Percentiles rank a stretch among this genome's conserved stretches.
Conservation (phyloP, 257 asterid genomes). For the Hygrophila difformis region DNA sequence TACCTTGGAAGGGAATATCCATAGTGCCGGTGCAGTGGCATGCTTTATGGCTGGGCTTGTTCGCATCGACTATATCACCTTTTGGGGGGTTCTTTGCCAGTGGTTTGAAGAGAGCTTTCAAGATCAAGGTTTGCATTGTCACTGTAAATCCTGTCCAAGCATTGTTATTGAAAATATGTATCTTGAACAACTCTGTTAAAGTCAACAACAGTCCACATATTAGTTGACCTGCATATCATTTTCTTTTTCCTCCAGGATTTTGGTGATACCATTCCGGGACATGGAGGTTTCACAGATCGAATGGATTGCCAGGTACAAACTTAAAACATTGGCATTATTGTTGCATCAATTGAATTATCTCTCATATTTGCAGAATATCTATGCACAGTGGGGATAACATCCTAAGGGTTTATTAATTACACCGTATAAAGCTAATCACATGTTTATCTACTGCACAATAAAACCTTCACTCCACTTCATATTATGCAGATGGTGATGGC, state of each 20-base stretch:
- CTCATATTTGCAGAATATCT: no score
- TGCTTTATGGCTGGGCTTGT: slow-evolving; percentile 68
- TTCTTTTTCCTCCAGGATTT: slow-evolving; percentile 70
- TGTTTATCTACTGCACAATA: no score
- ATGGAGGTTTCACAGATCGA: slow-evolving; percentile 96
- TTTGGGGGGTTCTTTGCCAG: slow-evolving; percentile 99
- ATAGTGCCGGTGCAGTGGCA: slow-evolving; percentile 87
- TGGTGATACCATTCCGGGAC: slow-evolving; percentile 99
- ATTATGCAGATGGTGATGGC: slow-evolving; percentile 90
- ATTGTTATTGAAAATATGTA: no score
- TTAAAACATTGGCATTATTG: neutral
- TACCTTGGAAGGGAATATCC: slow-evolving; percentile 61
- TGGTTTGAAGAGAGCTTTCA: slow-evolving; percentile 97
- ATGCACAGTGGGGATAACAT: no score
- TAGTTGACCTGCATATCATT: neutral
- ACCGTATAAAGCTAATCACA: no score
- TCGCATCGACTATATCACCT: slow-evolving; percentile 94
- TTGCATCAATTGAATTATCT: neutral
- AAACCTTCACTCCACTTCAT: no score
- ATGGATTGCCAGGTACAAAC: slow-evolving; percentile 93
- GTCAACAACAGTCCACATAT: neutral
- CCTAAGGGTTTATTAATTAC: no score
- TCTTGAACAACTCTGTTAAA: slow-evolving; percentile 5
- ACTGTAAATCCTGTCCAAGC: no score
- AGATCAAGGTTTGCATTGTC: slow-evolving; percentile 68